Base-by-base conservation (phyloP, 1,284 basidiomycete genomes). In the Pseudomicrostroma phylloplanum region DNA sequence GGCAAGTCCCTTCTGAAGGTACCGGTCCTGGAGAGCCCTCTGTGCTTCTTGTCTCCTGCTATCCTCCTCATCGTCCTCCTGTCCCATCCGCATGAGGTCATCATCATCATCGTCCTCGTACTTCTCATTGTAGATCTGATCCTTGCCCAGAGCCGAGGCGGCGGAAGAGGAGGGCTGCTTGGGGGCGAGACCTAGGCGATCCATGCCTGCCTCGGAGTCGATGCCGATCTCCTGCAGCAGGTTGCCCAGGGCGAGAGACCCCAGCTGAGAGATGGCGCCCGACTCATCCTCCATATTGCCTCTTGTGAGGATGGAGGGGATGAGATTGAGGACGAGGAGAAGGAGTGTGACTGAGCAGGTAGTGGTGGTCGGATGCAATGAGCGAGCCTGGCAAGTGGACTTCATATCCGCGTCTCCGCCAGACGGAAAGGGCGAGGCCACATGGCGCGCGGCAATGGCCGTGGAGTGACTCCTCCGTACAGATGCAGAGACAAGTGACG, bases 71-170 rank as follows among this genome's bases (percentile, higher is more conserved):
- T 39, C 59, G 11, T 62, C 60, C 21, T 63, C 60, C 43, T 49
- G 17, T 30, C 26, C 42, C 55, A 61, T 58, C n/a, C 46, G 53
- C 12, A 61, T 58, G 30, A 60, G 65, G 15, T 70, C 56, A 19
- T 72, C 70, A 17, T 74, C 69, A 48, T 70, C 70, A 15, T 78
- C 76, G 23, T 78, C 76, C 43, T 67, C 71, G 63, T 71, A 79
- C 26, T 64, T 67, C 40, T 78, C 71, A 15, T 76, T 72, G 67
- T 79, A 79, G 59, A 79, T 79, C 53, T 77, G 70, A 46, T 79
- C 74, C 56, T 65, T 62, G 39, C 71, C 66, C 66, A 75, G 67
- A 21, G 59, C 68, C 9, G 30, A 36, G 9, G 30, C 30, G 30
- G 30, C 30, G 6, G 59, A 55, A 1, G 61, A 40, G 2, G 54